A percentile compares a stretch with the other conserved stretches of the same genome.
Evolutionary conservation across 495 filamentous ascomycete genomes (phyloP).

Genomic region (Aspergillus conjunctus): DNA sequence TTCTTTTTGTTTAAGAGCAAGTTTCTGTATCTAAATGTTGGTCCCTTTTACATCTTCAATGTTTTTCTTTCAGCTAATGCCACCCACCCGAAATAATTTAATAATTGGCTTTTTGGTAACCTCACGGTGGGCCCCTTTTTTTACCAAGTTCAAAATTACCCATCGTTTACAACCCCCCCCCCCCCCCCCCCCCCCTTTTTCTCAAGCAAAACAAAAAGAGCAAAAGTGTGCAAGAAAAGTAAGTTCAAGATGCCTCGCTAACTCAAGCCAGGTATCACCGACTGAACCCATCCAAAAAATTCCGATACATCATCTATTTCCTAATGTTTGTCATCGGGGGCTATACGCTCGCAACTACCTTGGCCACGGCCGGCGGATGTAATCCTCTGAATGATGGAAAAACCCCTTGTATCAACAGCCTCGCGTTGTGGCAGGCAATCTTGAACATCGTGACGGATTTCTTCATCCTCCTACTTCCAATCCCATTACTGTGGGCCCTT

Average conservation of each 20-base stretch:
- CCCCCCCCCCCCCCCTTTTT: no score
- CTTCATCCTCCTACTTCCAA: constrained; percentile 1
- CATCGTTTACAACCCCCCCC: no score
- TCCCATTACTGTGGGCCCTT: constrained; percentile 3
- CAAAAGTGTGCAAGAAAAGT: neutral
- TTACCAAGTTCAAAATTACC: no score
- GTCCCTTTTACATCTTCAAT: no score
- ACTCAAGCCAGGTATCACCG: neutral
- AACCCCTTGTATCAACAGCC: constrained; percentile 9
- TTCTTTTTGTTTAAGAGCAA: no score
- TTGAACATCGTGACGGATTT: constrained; percentile 8
- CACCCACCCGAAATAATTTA: no score
- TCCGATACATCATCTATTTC: constrained; percentile 3
- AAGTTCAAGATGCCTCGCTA: no score
- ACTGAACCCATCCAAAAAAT: constrained; percentile 6
- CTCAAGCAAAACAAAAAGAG: neutral
- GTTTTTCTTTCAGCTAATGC: no score
- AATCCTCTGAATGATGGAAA: neutral
- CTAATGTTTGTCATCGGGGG: constrained; percentile 7
- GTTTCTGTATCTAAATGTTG: no score
- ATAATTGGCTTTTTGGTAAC: no score
- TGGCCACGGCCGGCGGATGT: constrained; percentile 3
- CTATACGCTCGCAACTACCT: constrained; percentile 4
- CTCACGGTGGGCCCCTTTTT: no score
- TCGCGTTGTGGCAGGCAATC: constrained; percentile 10